A percentile compares a stretch with the other conserved stretches of the same genome.
Evolutionary conservation across 1,284 basidiomycete species (phyloP).

Genomic region (Tilletia horrida): DNA sequence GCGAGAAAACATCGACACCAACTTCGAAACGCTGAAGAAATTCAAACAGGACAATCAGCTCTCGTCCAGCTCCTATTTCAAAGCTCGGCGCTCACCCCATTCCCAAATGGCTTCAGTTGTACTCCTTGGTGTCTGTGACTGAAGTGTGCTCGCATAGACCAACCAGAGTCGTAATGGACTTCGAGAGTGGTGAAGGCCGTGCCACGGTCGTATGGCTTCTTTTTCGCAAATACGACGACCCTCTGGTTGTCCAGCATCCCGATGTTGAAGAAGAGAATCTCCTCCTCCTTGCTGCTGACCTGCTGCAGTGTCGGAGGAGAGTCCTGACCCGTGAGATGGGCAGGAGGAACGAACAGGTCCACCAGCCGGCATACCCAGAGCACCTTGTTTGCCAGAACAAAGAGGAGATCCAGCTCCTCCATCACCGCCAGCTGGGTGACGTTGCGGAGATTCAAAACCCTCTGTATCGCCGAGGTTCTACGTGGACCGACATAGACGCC

Average conservation of each 20-base stretch:
- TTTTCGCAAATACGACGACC: conserved; percentile 91
- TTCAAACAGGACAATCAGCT: conserved; percentile 25
- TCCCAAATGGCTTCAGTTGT: conserved; percentile 27
- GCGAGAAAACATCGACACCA: conserved; percentile 78
- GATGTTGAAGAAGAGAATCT: conserved; percentile 82
- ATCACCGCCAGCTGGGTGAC: conserved; percentile 92
- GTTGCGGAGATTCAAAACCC: conserved; percentile 81
- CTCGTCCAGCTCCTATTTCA: background rate
- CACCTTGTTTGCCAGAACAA: conserved; percentile 85
- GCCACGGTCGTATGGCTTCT: conserved; percentile 69
- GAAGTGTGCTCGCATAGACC: background rate
- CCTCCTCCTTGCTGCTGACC: conserved; percentile 74
- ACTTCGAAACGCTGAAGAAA: conserved; percentile 74
- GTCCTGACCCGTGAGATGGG: conserved; percentile 68
- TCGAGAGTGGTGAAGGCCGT: conserved; percentile 91
- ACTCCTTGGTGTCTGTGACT: conserved; percentile 74
- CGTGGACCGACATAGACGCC: conserved; percentile 95
- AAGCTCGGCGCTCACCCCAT: background rate
- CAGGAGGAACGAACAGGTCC: conserved; percentile 66
- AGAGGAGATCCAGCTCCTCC: conserved; percentile 89
- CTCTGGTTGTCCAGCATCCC: conserved; percentile 79
- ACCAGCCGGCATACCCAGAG: conserved; percentile 76
- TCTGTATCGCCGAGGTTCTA: conserved; percentile 78
- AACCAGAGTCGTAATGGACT: background rate
- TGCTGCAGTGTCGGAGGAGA: conserved; percentile 70